These are phyloP conservation scores for Lizonia empirigonia DNA, from an alignment of 2,329 filamentous ascomycete species.

Conservation along the genomic window DNA sequence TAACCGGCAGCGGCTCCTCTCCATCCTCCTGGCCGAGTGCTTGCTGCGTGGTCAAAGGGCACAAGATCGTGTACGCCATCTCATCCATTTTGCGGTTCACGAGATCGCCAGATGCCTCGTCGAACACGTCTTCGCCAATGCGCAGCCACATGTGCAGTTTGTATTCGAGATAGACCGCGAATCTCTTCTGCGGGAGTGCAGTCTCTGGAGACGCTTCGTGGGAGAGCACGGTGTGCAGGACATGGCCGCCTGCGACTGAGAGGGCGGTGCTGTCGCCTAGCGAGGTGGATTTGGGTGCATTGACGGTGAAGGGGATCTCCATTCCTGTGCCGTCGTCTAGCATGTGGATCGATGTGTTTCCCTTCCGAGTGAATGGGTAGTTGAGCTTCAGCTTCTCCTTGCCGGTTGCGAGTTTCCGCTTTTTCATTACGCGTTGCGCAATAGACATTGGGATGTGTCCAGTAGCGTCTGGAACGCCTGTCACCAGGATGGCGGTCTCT, in stretches of 20 bases:
- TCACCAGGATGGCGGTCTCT: conserved; percentile 6
- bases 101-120: conserved; percentile 13
- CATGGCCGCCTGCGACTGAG: conserved; percentile 7
- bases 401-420: conserved; percentile 4
- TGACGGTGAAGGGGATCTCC: conserved; percentile 1
- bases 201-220: neutral
- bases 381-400: conserved; percentile 14
- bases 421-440: neutral
- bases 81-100: conserved; percentile 19
- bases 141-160: conserved; percentile 16
- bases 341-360: conserved; percentile 4
- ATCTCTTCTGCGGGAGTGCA: neutral
- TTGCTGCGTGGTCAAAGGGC: conserved; percentile 2
- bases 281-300: neutral
- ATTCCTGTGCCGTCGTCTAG: neutral
- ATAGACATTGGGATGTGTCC: conserved; percentile 15
- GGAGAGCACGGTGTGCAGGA: conserved; percentile 5
- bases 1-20: neutral
- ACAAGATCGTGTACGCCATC: conserved; percentile 17
- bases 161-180: conserved; percentile 14
- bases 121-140: conserved; percentile 16
- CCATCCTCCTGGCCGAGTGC: neutral
- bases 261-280: conserved; percentile 8
- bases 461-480: conserved; percentile 7
- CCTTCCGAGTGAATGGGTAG: conserved; percentile 6